A percentile compares a stretch with the other conserved stretches of the same genome.
Evolutionary conservation across 257 asterid genomes (phyloP).

Genomic region (Petrea volubilis): DNA sequence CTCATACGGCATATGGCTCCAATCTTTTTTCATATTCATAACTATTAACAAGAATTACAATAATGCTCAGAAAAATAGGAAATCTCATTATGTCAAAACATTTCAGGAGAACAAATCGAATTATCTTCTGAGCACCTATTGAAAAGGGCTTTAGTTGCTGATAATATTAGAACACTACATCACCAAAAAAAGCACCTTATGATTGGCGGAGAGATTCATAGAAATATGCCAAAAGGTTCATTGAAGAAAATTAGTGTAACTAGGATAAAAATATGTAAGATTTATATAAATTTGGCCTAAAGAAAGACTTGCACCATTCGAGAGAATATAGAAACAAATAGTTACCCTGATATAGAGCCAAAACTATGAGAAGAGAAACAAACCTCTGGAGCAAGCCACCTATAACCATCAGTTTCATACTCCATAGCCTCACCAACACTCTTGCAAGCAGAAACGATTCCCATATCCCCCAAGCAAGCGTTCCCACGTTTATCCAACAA

Average conservation of each 20-base stretch:
- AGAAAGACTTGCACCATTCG: conserved; percentile 12
- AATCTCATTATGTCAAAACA: background rate
- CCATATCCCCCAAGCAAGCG: conserved; percentile 97
- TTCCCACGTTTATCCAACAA: conserved; percentile 81
- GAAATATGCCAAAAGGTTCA: background rate
- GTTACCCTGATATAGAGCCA: background rate
- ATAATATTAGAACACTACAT: background rate
- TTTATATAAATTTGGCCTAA: background rate
- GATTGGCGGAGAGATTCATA: background rate
- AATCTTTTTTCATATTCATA: background rate
- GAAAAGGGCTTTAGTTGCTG: background rate
- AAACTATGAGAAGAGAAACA: conserved; percentile 23
- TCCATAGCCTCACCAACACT: conserved; percentile 89
- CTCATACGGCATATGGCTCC: background rate
- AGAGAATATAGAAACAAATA: conserved; percentile 14
- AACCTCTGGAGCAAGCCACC: conserved; percentile 99
- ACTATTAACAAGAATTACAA: background rate
- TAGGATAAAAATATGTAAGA: conserved; percentile 4
- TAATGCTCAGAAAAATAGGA: conserved; percentile 2
- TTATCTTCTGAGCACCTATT: background rate
- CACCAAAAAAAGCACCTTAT: background rate
- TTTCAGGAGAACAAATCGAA: conserved; percentile 7
- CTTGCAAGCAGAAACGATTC: conserved; percentile 85
- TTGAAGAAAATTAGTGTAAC: background rate
- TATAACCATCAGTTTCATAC: conserved; percentile 95